Base-by-base conservation (phyloP, 2,329 filamentous ascomycete genomes). In the Grosmannia clavigera region DNA sequence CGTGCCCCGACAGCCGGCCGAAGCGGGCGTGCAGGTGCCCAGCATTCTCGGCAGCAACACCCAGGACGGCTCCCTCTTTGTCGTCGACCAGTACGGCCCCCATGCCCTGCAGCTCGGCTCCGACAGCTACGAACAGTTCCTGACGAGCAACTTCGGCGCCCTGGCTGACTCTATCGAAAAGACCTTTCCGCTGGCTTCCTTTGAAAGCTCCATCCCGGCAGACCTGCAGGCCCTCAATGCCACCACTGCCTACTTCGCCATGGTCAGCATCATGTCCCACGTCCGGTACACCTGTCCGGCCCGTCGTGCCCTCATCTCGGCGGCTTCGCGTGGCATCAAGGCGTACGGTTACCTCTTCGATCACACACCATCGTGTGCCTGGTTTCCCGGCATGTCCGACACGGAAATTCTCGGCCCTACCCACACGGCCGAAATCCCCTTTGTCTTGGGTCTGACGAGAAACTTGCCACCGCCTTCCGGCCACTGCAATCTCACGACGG, bases 341-440 rank as follows among this genome's bases (percentile, higher is more conserved):
- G 48, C 29, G 4, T 63, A 52, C 12, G 43, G 54, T 11, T 61
- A 61, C 55, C 52, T 52, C 43, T 63, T 60, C 35, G 43, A 59
- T 52, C 60, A 61, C 58, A 57, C 58, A 2, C 60, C 58, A 2
- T 58, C 40, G 9, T 63, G 58, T 35, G 38, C 50, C 25, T 63
- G 61, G 61, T 51, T 58, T 29, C 11, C 22, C 14, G 43, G 43
- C 14, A 31, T n/a, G 46, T n/a, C 14, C 2, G 60, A 58, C 2
- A 51, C 68, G 4, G 29, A 48, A 11, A 22, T 59, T 3, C 64
- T 70, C 6, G 67, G 65, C 0, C 63, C 64, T 3, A 66, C 67
- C 10, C 68, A 70, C 58, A 64, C 68, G 10, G 65, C 66, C 35
- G 68, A 70, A 60, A 66, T 70, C 40, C 68, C 68, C 2, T 70